Percentiles rank a stretch among this genome's conserved stretches.
Evolutionary conservation across 1,284 basidiomycete species (phyloP).

Genomic region (Salmacisia buchloeana): DNA sequence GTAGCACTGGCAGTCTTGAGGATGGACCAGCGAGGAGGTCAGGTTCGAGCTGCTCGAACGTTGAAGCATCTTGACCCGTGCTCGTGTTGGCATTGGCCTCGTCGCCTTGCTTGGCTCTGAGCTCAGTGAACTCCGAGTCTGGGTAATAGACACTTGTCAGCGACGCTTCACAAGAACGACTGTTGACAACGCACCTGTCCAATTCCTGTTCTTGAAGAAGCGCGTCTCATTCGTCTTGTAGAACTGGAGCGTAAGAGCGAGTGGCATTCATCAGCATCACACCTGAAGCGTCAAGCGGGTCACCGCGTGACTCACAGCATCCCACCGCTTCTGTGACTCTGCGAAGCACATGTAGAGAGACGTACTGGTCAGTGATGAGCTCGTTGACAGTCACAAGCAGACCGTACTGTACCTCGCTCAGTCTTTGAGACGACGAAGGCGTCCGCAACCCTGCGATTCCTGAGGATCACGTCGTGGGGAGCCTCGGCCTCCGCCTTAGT

Average conservation of each 20-base stretch:
- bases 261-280: too few relatives aligned
- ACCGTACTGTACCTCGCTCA: background rate
- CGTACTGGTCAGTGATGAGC: background rate
- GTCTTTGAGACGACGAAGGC: background rate
- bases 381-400: too few relatives aligned
- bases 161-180: too few relatives aligned
- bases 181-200: slow-evolving; percentile 42
- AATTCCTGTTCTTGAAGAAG: slow-evolving; percentile 52
- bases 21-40: background rate
- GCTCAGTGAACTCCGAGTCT: slow-evolving; percentile 4
- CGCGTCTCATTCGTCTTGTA: slow-evolving; percentile 44
- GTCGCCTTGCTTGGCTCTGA: background rate
- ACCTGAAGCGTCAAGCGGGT: too few relatives aligned
- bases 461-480: slow-evolving; percentile 15
- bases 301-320: too few relatives aligned
- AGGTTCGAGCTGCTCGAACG: background rate
- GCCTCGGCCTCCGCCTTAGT: slow-evolving; percentile 4
- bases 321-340: background rate
- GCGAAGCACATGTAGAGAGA: background rate
- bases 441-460: slow-evolving; percentile 20
- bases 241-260: too few relatives aligned
- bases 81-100: background rate
- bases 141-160: background rate
- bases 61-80: background rate
- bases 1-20: slow-evolving; percentile 21